Evolutionary conservation across 2,329 filamentous ascomycete species (phyloP), one percentile per base, ranked within the genome.

Genomic region (Hymenoscyphus salicellus): DNA sequence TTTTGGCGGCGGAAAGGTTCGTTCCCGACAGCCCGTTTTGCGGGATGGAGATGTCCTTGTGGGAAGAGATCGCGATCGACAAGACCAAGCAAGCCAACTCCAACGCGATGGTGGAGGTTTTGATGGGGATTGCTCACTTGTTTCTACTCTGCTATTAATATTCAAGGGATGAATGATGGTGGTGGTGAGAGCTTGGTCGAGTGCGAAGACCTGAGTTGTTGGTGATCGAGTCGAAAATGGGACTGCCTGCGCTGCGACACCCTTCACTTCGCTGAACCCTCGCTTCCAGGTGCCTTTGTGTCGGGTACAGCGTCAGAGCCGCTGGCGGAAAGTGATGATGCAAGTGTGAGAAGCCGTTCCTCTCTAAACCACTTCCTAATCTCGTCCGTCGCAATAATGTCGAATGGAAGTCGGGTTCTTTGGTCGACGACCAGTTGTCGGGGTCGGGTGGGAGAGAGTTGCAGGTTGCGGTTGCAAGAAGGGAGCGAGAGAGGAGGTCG

Each of bases 221-320:
- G 23, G 11, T 52, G 20, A 52, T 14, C 20, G 20, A 52, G 46
- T 52, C 20, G 20, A 52, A 49, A 52, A 52, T 26, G 3, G 16
- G 7, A 7, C n/a, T 14, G 17, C 4, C 16, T 52, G 46, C 20
- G 23, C 46, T 52, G 46, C 43, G 20, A 49, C n/a, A 23, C 20
- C 10, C n/a, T 26, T 52, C 46, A 26, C 46, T 52, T 52, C 46
- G 46, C 46, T 52, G 46, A 52, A 16, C 46, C 46, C 20, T 52
- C 46, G 46, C 20, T 52, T 26, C 46, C 20, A 52, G 46, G 46
- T 26, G 46, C 46, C 46, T 52, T 52, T 52, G 46, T 52, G 46
- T 26, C 11, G 46, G 46, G 46, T 52, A 16, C 20, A 14, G 14
- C 33, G 33, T 36, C 33, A 36, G 43, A 49, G 43, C 43, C n/a